Evolutionary conservation across 108 stramenopile species (phyloP).

Genomic region (Aurantiochytrium sp.): DNA sequence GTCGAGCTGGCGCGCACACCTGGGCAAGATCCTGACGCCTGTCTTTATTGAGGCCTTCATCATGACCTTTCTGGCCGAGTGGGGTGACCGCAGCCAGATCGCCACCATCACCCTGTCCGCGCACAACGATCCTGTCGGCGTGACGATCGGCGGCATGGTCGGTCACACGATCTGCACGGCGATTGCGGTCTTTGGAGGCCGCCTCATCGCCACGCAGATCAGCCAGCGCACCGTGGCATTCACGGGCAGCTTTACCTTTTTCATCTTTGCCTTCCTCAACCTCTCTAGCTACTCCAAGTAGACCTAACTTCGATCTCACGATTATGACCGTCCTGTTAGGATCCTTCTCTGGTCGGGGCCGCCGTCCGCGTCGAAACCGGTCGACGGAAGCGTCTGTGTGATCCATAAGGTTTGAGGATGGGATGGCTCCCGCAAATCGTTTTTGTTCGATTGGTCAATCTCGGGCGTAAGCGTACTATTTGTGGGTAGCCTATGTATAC

Average conservation of each 20-base stretch:
- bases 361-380: no score
- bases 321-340: no score
- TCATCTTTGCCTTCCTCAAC: slow-evolving; percentile 85
- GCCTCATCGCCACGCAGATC: slow-evolving; percentile 90
- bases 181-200: slow-evolving; percentile 91
- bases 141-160: slow-evolving; percentile 86
- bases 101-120: slow-evolving; percentile 97
- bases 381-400: no score
- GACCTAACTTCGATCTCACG: no score
- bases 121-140: slow-evolving; percentile 90
- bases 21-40: slow-evolving; percentile 67
- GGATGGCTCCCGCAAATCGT: no score
- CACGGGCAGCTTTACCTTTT: slow-evolving; percentile 83
- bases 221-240: slow-evolving; percentile 84
- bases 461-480: no score
- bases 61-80: slow-evolving; percentile 97
- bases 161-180: slow-evolving; percentile 97
- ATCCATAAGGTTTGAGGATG: no score
- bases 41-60: slow-evolving; percentile 81
- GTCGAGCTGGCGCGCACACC: slow-evolving; percentile 51
- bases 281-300: slow-evolving; percentile 53
- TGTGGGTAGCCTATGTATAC: no score
- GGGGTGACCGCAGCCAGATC: slow-evolving; percentile 99
- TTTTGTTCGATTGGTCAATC: no score
- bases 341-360: no score